Evolutionary conservation across 306 rosid genomes (phyloP).

Genomic region (Astragalus membranaceus): DNA sequence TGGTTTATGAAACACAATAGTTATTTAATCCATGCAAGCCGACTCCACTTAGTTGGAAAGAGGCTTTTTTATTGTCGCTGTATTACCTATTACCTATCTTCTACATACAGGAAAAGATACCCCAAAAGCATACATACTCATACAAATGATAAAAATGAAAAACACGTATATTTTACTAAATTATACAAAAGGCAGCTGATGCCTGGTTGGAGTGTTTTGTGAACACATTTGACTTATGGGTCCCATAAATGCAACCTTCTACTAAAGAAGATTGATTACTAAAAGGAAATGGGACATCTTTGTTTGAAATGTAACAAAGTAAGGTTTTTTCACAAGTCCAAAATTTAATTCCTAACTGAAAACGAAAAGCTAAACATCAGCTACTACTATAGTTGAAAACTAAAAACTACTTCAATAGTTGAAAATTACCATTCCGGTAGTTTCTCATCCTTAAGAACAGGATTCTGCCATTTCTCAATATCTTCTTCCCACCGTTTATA

Average conservation of each 20-base stretch:
- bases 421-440: slow-evolving; percentile 85
- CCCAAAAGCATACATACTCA: not conserved
- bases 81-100: not conserved
- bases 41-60: not conserved
- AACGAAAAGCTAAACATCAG: too few species aligned
- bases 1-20: not conserved
- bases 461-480: slow-evolving; percentile 87
- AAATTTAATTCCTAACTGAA: too few species aligned
- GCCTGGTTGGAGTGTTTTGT: not conserved
- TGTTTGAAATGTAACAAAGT: not conserved
- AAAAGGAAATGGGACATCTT: not conserved
- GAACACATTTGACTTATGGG: not conserved
- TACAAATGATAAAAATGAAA: not conserved
- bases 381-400: too few species aligned
- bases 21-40: not conserved
- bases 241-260: not conserved
- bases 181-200: not conserved
- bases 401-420: not conserved
- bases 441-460: slow-evolving; percentile 69
- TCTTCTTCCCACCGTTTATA: slow-evolving; percentile 97
- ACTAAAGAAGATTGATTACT: not conserved
- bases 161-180: not conserved
- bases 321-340: too few species aligned
- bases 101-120: not conserved
- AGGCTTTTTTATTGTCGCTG: not conserved